phyloP scores from a whole-genome alignment of 1,284 basidiomycete species.

The Ceratobasidium sp. region DNA sequence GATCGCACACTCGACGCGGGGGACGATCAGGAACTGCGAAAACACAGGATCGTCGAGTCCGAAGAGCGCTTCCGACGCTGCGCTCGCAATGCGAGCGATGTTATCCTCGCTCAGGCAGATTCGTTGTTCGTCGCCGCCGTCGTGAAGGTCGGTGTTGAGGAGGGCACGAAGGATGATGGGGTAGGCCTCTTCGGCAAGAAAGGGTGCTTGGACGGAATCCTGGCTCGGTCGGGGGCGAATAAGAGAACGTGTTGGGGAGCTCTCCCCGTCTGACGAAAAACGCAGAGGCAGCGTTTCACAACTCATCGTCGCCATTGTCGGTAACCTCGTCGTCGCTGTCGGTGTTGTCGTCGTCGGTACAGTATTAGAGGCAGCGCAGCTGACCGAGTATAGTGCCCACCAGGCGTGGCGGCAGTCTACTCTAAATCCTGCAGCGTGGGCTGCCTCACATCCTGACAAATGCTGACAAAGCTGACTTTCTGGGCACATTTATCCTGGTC shows the following conservation, averaged over 20 bases:
- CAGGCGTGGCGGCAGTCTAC: too few relatives aligned
- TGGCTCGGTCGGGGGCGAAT: background rate
- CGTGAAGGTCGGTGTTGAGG: constrained; percentile 23
- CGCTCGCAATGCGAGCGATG: constrained; percentile 28
- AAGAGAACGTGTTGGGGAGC: background rate
- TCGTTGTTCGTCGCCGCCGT: constrained; percentile 13
- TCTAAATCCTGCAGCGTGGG: too few relatives aligned
- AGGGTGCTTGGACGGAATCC: constrained; percentile 16
- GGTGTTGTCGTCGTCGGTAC: background rate
- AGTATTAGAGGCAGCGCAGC: too few relatives aligned
- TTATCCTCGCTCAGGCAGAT: constrained; percentile 40
- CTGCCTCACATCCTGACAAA: too few relatives aligned
- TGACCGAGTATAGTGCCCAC: too few relatives aligned
- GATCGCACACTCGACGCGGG: constrained; percentile 41
- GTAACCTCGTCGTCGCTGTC: background rate
- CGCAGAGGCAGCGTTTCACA: constrained; percentile 20
- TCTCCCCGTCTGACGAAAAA: constrained; percentile 16
- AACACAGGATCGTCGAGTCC: constrained; percentile 21
- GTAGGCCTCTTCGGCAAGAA: constrained; percentile 43
- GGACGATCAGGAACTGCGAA: constrained; percentile 38
- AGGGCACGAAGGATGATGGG: constrained; percentile 32
- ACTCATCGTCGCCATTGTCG: constrained; percentile 23
- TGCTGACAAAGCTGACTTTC: too few relatives aligned
- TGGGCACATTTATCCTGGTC: too few relatives aligned
- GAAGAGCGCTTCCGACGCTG: constrained; percentile 32